Conservation (phyloP, 129 eudicot genomes). For the Arctium lappa region DNA sequence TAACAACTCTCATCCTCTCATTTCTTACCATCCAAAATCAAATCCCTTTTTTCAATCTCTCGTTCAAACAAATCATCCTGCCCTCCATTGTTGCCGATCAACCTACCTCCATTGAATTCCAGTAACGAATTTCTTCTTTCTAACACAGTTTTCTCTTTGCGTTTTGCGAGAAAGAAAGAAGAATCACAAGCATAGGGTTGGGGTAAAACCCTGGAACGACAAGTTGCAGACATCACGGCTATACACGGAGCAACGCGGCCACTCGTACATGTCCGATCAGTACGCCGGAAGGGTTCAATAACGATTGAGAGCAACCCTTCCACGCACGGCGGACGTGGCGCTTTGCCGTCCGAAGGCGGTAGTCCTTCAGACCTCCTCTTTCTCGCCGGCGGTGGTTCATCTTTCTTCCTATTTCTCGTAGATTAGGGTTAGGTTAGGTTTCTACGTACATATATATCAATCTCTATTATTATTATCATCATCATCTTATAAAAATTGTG, state of each 20-base stretch:
- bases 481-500: not conserved
- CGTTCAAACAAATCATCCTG: not conserved
- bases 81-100: not conserved
- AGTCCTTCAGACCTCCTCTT: conserved; percentile 88
- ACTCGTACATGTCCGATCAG: conserved; percentile 58
- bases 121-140: too few species aligned
- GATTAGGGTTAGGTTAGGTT: conserved; percentile 15
- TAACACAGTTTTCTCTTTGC: not conserved
- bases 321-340: conserved; percentile 96
- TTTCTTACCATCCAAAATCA: not conserved
- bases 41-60: not conserved
- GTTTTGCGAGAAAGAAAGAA: not conserved
- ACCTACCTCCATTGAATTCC: not conserved
- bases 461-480: not conserved
- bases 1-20: not conserved
- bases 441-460: not conserved
- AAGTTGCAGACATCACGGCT: conserved; percentile 90
- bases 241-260: conserved; percentile 50
- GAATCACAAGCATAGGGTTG: not conserved
- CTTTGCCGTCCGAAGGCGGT: conserved; percentile 87
- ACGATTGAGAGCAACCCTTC: conserved; percentile 56
- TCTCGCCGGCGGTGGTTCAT: conserved; percentile 82
- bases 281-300: conserved; percentile 55
- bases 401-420: conserved; percentile 9
- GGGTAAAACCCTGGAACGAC: conserved; percentile 58